These are phyloP conservation scores for Suhomyces coccinellae DNA, from an alignment of 1,139 yeast genomes.

Conservation along the genomic window DNA sequence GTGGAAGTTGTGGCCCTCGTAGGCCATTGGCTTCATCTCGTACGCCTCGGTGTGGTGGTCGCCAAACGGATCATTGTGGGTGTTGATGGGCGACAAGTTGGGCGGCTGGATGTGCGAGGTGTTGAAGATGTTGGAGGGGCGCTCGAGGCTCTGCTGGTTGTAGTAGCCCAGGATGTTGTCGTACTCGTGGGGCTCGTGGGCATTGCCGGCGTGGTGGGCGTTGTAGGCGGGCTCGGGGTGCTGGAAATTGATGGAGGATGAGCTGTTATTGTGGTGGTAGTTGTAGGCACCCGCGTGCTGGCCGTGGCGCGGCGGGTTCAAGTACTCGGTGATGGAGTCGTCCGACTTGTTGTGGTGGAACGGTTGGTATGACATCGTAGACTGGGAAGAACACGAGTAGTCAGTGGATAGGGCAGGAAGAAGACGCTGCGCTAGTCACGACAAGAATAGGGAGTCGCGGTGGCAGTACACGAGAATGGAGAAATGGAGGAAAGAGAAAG, in stretches of 20 bases:
- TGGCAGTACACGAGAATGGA: background rate
- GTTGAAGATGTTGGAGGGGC: constrained; percentile 27
- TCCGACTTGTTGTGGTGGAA: constrained; percentile 8
- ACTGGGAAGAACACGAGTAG: background rate
- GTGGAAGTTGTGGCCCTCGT: constrained; percentile 17
- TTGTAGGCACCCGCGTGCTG: constrained; percentile 23
- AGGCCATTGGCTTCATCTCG: constrained; percentile 17
- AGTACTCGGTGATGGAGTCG: constrained; percentile 16
- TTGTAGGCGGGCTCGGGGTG: constrained; percentile 35
- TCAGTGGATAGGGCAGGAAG: too few species aligned
- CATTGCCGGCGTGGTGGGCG: constrained; percentile 12
- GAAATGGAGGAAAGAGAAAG: background rate
- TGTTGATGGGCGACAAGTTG: constrained; percentile 19
- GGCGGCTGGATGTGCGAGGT: constrained; percentile 24
- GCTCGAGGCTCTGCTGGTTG: constrained; percentile 18
- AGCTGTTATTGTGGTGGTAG: constrained; percentile 19
- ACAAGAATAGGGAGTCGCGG: background rate
- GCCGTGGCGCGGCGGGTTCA: constrained; percentile 16
- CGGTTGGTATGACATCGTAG: constrained; percentile 6
- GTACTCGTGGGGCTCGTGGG: constrained; percentile 14
- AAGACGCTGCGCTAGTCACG: background rate
- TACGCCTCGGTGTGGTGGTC: constrained; percentile 15
- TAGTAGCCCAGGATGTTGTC: constrained; percentile 23
- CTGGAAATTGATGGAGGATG: constrained; percentile 32
- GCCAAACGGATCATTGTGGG: constrained; percentile 13